phyloP scores from a whole-genome alignment of 352 stramenopile genomes.

The Globisporangium orthogonon region DNA sequence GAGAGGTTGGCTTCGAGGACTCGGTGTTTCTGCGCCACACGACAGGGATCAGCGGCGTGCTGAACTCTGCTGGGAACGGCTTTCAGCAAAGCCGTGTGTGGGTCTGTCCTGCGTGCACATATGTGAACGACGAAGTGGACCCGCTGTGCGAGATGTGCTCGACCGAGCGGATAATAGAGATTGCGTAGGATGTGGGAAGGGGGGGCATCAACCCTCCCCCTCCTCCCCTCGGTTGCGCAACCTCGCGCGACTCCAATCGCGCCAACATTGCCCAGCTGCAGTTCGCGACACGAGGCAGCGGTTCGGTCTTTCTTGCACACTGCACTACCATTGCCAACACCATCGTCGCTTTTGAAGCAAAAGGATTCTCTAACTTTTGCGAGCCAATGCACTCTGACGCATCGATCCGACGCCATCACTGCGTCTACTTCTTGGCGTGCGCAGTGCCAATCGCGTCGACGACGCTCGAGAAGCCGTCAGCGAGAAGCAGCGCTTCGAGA shows the following conservation, averaged over 20 bases:
- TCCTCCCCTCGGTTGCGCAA: too few species aligned
- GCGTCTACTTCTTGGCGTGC: constrained; percentile 36
- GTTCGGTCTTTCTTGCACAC: neutral
- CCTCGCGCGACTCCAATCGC: neutral
- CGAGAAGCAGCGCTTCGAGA: constrained; percentile 68
- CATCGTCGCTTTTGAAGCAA: neutral
- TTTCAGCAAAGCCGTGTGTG: constrained; percentile 33
- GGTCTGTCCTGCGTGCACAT: constrained; percentile 71
- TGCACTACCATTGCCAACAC: neutral
- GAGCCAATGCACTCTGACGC: neutral
- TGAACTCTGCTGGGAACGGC: constrained; percentile 11
- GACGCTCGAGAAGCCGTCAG: constrained; percentile 82
- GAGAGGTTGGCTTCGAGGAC: constrained; percentile 68
- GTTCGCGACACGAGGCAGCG: neutral
- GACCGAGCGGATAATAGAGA: constrained; percentile 28
- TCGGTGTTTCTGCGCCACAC: constrained; percentile 54
- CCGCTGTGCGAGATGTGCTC: constrained; percentile 65
- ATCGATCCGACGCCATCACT: neutral
- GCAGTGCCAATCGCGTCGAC: constrained; percentile 80
- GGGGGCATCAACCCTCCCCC: too few species aligned
- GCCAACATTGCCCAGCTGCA: neutral
- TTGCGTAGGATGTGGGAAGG: constrained; percentile 17
- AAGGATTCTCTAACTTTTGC: neutral
- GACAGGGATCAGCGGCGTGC: constrained; percentile 9
- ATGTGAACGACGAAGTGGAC: constrained; percentile 61